Evolutionary conservation across 2,329 filamentous ascomycete genomes (phyloP).

Genomic region (Chalaropsis ovoidea): DNA sequence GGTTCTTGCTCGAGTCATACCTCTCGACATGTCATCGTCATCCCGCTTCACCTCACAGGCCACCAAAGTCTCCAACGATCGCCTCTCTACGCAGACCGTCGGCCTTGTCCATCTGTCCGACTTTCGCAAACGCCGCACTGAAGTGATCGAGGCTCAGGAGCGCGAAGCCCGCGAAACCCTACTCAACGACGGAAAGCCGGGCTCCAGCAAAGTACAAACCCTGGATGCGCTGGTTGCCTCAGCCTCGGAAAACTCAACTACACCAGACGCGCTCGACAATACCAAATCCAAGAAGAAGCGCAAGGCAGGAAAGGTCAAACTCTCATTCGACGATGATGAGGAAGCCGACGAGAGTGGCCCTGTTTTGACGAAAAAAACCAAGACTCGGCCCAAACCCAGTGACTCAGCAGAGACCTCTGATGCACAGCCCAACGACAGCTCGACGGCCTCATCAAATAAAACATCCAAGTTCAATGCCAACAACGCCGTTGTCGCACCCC

Average conservation of each 20-base stretch:
- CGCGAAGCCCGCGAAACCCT: conserved; percentile 59
- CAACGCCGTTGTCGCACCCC: conserved; percentile 55
- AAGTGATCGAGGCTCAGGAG: conserved; percentile 85
- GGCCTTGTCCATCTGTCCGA: conserved; percentile 86
- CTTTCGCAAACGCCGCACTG: conserved; percentile 89
- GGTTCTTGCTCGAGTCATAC: not conserved
- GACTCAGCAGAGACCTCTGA: conserved; percentile 32
- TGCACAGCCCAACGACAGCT: conserved; percentile 25
- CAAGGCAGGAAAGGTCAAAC: conserved; percentile 37
- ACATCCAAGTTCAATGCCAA: conserved; percentile 51
- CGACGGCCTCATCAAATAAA: conserved; percentile 29
- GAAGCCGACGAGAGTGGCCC: conserved; percentile 45
- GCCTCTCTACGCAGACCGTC: conserved; percentile 76
- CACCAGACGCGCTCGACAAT: not conserved
- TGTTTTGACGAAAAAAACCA: conserved; percentile 30
- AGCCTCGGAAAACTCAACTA: conserved; percentile 27
- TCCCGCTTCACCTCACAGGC: conserved; percentile 8
- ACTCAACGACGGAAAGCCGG: conserved; percentile 2
- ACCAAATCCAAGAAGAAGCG: conserved; percentile 40
- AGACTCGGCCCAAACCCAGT: conserved; percentile 31
- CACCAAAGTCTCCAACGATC: conserved; percentile 51
- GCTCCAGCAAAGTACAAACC: conserved; percentile 39
- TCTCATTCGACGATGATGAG: conserved; percentile 62
- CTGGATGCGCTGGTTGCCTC: conserved; percentile 40
- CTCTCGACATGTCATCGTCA: conserved; percentile 18